phyloP scores from a whole-genome alignment of 2,329 filamentous ascomycete genomes.

The Fusarium nodosum region DNA sequence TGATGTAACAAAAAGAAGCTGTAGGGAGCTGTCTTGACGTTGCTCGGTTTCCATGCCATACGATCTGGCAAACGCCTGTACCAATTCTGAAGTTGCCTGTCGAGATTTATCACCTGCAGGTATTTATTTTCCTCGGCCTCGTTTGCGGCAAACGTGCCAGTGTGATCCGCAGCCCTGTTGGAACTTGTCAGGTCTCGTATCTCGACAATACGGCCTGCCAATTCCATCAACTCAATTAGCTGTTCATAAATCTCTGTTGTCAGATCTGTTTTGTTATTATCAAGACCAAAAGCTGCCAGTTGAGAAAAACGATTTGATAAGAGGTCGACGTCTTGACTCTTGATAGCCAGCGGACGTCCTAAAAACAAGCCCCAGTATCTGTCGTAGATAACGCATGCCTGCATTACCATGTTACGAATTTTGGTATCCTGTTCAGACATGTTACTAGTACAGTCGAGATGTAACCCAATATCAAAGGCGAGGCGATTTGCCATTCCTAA shows the following conservation, averaged over 20 bases:
- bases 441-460: constrained; percentile 60
- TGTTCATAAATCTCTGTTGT: constrained; percentile 62
- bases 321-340: constrained; percentile 64
- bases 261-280: constrained; percentile 34
- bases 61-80: constrained; percentile 65
- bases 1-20: constrained; percentile 68
- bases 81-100: constrained; percentile 68
- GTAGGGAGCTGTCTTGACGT: constrained; percentile 63
- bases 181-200: constrained; percentile 55
- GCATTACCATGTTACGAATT: constrained; percentile 65
- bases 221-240: constrained; percentile 68
- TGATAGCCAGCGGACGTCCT: constrained; percentile 67
- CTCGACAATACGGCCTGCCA: constrained; percentile 66
- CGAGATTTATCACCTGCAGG: constrained; percentile 63
- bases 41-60: constrained; percentile 63
- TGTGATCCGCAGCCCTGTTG: constrained; percentile 51
- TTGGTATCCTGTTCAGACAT: constrained; percentile 62
- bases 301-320: constrained; percentile 61
- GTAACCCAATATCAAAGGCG: constrained; percentile 63
- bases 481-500: constrained; percentile 61
- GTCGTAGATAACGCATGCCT: constrained; percentile 67
- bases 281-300: constrained; percentile 54
- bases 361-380: constrained; percentile 69
- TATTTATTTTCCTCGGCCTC: constrained; percentile 62
- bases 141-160: constrained; percentile 50